phyloP scores from a whole-genome alignment of 2,329 filamentous ascomycete species.

The Orbilia brochopaga region DNA sequence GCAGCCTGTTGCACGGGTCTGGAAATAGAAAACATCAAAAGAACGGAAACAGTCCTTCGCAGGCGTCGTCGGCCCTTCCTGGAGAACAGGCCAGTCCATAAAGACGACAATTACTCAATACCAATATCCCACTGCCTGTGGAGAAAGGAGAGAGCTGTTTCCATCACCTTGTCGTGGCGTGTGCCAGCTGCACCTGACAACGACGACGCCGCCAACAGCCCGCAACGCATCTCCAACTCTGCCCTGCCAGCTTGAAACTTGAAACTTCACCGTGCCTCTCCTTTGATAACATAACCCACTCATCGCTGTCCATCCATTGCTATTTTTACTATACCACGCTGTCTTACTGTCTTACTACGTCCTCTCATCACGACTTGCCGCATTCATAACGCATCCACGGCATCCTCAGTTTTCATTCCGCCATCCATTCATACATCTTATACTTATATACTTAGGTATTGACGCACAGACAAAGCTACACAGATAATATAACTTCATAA shows the following conservation, averaged over 20 bases:
- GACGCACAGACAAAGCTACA: no score
- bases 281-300: not conserved
- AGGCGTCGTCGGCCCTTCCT: constrained; percentile 15
- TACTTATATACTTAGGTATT: no score
- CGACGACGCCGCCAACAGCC: constrained; percentile 21
- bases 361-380: not conserved
- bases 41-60: not conserved
- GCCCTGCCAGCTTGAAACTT: not conserved
- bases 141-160: no score
- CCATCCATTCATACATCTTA: no score
- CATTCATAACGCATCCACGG: no score
- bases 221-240: constrained; percentile 29
- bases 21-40: constrained; percentile 1
- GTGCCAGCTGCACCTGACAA: constrained; percentile 49
- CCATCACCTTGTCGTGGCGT: constrained; percentile 6
- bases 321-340: no score
- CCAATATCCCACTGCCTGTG: no score
- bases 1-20: constrained; percentile 4
- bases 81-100: constrained; percentile 20
- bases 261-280: not conserved
- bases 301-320: not conserved
- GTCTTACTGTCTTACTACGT: no score
- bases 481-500: no score
- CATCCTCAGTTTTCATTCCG: no score
- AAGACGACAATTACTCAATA: no score